A percentile compares a stretch with the other conserved stretches of the same genome.
Evolutionary conservation across 495 filamentous ascomycete genomes (phyloP).

Genomic region (Cudoniella acicularis): DNA sequence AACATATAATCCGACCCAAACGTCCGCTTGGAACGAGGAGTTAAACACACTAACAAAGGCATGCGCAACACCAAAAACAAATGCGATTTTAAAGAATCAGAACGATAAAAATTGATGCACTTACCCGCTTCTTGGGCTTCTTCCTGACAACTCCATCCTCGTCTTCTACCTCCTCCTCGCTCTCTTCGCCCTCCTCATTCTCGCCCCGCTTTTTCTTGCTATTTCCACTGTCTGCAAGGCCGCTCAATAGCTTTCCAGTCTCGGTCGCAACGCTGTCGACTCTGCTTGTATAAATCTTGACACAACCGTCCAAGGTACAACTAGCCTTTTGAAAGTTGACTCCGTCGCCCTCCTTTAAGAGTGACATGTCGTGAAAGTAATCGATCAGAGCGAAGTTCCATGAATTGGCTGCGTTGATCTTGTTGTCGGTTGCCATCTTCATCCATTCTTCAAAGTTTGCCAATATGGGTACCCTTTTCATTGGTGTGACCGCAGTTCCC

Average conservation of each 20-base stretch:
- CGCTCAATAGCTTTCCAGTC: slow-evolving; percentile 92
- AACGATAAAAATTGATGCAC: slow-evolving; percentile 4
- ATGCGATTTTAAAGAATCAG: neutral
- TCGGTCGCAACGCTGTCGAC: slow-evolving; percentile 98
- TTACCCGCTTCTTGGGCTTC: slow-evolving; percentile 66
- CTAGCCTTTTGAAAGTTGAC: slow-evolving; percentile 99
- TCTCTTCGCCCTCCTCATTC: slow-evolving; percentile 64
- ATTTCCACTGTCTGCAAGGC: slow-evolving; percentile 84
- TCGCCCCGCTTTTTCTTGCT: slow-evolving; percentile 65
- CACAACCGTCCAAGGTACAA: slow-evolving; percentile 95
- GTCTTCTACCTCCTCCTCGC: slow-evolving; percentile 70
- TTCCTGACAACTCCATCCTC: slow-evolving; percentile 72
- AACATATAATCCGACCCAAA: too few species aligned
- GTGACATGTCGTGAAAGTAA: slow-evolving; percentile 99
- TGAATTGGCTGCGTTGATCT: slow-evolving; percentile 98
- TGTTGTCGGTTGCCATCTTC: slow-evolving; percentile 99
- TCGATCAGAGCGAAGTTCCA: slow-evolving; percentile 99
- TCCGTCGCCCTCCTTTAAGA: slow-evolving; percentile 91
- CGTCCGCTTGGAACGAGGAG: too few species aligned
- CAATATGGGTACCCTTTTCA: slow-evolving; percentile 92
- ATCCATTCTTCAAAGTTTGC: slow-evolving; percentile 99
- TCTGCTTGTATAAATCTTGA: slow-evolving; percentile 98
- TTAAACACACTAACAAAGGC: too few species aligned
- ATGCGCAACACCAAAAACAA: neutral
- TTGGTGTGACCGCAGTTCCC: slow-evolving; percentile 77